A percentile compares a stretch with the other conserved stretches of the same genome.
These are phyloP conservation scores for Dioscorea zingiberensis DNA, from an alignment of 106 monocot genomes.

Conservation along the genomic window DNA sequence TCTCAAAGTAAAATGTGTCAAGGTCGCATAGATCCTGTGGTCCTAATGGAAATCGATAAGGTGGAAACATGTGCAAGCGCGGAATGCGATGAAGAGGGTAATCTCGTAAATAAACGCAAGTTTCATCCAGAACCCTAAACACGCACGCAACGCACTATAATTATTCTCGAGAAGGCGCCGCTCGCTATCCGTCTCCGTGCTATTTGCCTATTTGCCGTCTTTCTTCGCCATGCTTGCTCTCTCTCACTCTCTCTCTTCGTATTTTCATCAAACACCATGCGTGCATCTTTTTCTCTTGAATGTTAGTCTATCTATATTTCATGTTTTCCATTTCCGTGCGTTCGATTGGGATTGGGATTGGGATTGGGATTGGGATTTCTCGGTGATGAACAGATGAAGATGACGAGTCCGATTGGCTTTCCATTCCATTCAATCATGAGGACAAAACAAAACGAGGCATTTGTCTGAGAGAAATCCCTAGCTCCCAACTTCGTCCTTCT, in stretches of 20 bases:
- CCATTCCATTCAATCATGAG: slow-evolving; percentile 18
- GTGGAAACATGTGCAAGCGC: no score
- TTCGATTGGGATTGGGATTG: neutral
- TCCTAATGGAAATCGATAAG: no score
- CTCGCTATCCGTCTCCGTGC: no score
- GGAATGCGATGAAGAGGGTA: no score
- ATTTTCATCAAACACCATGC: neutral
- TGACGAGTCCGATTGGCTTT: slow-evolving; percentile 12
- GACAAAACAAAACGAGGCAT: slow-evolving; percentile 16
- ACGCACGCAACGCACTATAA: no score
- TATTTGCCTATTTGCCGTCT: no score
- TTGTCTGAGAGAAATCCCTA: slow-evolving; percentile 9
- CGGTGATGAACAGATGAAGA: slow-evolving; percentile 8
- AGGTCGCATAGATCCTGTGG: no score
- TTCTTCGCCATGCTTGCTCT: neutral
- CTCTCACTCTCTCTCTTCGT: neutral
- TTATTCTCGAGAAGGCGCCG: no score
- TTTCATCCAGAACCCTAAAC: no score
- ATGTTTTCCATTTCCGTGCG: neutral
- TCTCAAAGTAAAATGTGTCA: no score
- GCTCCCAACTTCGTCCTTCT: neutral
- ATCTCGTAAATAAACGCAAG: no score
- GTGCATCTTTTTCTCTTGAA: neutral
- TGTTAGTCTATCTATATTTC: neutral
- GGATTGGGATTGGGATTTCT: neutral